Base-by-base conservation (phyloP, 129 eudicot genomes). In the Glebionis coronaria region DNA sequence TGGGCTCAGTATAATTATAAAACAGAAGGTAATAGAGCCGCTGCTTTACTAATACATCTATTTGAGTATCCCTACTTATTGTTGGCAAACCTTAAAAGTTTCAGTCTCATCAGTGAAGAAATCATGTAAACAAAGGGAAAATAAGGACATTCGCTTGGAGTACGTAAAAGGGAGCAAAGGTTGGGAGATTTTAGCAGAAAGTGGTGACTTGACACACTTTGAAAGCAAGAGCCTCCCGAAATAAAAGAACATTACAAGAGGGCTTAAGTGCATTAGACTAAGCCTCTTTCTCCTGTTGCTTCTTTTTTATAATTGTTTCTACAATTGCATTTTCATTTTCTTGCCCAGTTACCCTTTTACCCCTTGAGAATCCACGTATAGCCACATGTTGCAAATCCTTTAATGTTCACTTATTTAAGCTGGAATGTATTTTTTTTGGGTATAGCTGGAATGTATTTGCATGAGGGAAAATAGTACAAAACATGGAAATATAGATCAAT, bases 211-310 rank as follows among this genome's bases (percentile, higher is more conserved):
- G n/a, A 82, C 86, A 23, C 72, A 92, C 98, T 96, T 92, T 46
- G 96, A 92, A 19, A 92, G 87, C 82, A 92, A 72, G n/a, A n/a
- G n/a, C n/a, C n/a, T n/a, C n/a, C n/a, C n/a, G n/a, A n/a, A n/a
- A n/a, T n/a, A n/a, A n/a, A n/a, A n/a, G 80, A 92, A 92, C 72
- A 87, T 77, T 4, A 96, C 89, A 20, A 92, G 91, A 11, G 98
- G 91, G 58, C 95, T 84, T 67, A 91, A 65, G 70, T 91, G 85
- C 77, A 65, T 79, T 81, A 16, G 90, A 69, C 52, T 80, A 65
- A 66, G 72, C 65, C 72, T 91, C 97, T 61, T 88, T 88, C 61
- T 60, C 81, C 49, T 73, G 84, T 31, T 77, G 91, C 82, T 86
- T 92, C 74, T 84, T 92, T 77, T 75, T 88, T 84, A 46, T 63